These are phyloP conservation scores for Epichloe amarillans DNA, from an alignment of 2,329 filamentous ascomycete genomes.

Conservation along the genomic window DNA sequence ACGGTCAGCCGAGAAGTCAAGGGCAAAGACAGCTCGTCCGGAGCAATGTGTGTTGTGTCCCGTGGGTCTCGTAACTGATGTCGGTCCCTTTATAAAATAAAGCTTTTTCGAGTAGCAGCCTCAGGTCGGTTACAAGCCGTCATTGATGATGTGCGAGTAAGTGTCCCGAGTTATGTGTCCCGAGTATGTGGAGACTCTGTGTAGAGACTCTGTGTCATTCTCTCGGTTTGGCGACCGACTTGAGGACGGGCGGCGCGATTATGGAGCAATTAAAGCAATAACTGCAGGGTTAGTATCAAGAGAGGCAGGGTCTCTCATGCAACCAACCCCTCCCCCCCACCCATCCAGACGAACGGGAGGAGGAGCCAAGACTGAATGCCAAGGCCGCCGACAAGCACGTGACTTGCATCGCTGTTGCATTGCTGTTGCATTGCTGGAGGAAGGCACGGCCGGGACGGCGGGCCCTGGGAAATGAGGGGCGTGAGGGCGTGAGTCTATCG, in stretches of 20 bases:
- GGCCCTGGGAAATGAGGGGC: slow-evolving; percentile 1
- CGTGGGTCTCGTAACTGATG: slow-evolving; percentile 1
- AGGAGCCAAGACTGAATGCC: too few species aligned
- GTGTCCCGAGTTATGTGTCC: not conserved
- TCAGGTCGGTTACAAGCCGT: not conserved
- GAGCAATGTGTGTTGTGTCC: not conserved
- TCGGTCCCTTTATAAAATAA: not conserved
- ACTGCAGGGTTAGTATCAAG: too few species aligned
- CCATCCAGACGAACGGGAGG: too few species aligned
- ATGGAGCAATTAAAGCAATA: too few species aligned
- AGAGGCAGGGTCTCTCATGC: too few species aligned
- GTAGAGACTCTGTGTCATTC: not conserved
- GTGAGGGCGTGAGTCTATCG: slow-evolving; percentile 5
- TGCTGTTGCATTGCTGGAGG: not conserved
- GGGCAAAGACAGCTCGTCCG: not conserved
- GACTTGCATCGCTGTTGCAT: too few species aligned
- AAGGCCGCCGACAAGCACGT: too few species aligned
- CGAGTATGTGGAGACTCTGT: not conserved
- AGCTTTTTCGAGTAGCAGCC: not conserved
- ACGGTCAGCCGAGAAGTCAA: not conserved
- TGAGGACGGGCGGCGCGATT: not conserved
- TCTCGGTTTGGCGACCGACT: not conserved
- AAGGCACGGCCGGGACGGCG: not conserved
- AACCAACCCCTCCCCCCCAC: too few species aligned
- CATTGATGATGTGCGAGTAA: not conserved